These are phyloP conservation scores for Candida sithepensis DNA, from an alignment of 805 yeast genomes.

Conservation along the genomic window DNA sequence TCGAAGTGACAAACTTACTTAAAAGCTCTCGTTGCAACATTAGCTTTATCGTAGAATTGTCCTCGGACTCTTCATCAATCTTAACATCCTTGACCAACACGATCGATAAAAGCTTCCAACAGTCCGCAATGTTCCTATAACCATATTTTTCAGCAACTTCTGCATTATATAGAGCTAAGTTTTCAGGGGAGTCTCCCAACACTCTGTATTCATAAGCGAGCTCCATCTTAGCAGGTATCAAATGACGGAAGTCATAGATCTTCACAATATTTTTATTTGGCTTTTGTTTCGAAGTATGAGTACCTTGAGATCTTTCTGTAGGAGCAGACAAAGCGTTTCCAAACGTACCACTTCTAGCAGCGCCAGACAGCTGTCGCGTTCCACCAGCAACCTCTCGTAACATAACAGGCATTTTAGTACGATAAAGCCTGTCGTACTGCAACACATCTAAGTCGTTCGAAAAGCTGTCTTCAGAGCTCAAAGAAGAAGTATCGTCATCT, in stretches of 20 bases:
- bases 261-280: conserved; percentile 52
- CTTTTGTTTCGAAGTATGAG: conserved; percentile 20
- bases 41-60: conserved; percentile 6
- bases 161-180: conserved; percentile 66
- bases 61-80: conserved; percentile 14
- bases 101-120: conserved; percentile 65
- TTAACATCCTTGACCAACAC: conserved; percentile 41
- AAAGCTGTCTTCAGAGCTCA: conserved; percentile 53
- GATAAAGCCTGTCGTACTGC: conserved; percentile 49
- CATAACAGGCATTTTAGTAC: conserved; percentile 52
- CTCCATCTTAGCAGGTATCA: conserved; percentile 73
- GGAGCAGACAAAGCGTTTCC: conserved; percentile 33
- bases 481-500: conserved; percentile 26
- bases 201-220: conserved; percentile 65
- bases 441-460: conserved; percentile 66
- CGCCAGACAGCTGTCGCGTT: conserved; percentile 17
- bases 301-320: conserved; percentile 33
- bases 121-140: conserved; percentile 58
- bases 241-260: conserved; percentile 59
- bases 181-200: conserved; percentile 59
- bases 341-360: conserved; percentile 28
- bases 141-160: conserved; percentile 64
- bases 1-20: conserved; percentile 13
- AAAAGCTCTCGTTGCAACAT: conserved; percentile 12
- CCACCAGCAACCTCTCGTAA: conserved; percentile 35